These are phyloP conservation scores for Suillus alpinus DNA, from an alignment of 768 basidiomycete genomes.

Conservation along the genomic window DNA sequence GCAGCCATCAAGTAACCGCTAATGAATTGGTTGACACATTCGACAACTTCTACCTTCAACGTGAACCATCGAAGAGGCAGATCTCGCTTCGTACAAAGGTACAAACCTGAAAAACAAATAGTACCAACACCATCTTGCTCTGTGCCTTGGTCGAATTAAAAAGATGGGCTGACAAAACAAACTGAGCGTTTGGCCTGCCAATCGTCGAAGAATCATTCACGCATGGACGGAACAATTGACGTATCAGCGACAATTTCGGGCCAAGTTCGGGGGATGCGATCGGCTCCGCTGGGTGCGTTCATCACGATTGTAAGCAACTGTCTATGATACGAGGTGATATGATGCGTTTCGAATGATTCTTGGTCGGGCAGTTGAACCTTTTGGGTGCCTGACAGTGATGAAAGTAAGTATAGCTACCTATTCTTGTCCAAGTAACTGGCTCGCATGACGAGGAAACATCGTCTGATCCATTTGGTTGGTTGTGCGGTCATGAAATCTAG, in stretches of 20 bases:
- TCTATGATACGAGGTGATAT: neutral
- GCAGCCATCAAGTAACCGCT: neutral
- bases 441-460: too few relatives aligned
- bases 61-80: neutral
- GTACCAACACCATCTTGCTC: neutral
- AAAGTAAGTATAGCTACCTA: too few relatives aligned
- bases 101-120: neutral
- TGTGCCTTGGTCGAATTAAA: neutral
- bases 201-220: neutral
- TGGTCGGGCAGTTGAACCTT: too few relatives aligned
- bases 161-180: neutral
- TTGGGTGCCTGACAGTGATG: too few relatives aligned
- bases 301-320: neutral
- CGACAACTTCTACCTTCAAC: neutral
- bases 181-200: neutral
- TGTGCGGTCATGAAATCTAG: too few relatives aligned
- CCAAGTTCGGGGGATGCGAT: neutral
- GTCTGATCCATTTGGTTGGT: too few relatives aligned
- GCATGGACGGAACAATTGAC: neutral
- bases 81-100: neutral
- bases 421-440: too few relatives aligned
- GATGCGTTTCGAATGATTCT: neutral
- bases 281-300: neutral
- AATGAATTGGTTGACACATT: neutral
- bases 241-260: neutral